Conservation (phyloP, 139 green algal genomes). For the Pleodorina starrii region DNA sequence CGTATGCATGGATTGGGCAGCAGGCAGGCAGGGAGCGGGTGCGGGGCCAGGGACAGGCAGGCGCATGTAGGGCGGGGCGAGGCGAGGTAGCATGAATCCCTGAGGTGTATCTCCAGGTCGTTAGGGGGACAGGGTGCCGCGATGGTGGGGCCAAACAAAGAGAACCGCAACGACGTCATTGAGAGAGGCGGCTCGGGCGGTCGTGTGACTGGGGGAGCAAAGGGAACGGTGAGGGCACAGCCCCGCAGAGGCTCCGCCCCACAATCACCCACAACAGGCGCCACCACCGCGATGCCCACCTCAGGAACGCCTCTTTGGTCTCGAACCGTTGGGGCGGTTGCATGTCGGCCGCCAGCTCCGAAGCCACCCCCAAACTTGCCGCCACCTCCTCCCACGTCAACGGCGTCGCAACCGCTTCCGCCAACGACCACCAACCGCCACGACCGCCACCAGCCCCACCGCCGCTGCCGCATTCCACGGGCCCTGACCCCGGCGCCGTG, state of each 20-base stretch:
- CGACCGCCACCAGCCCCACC: neutral
- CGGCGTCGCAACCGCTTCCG: neutral
- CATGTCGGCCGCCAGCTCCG: neutral
- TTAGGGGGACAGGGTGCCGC: too few relatives aligned
- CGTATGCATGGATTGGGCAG: too few relatives aligned
- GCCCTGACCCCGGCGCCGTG: too few relatives aligned
- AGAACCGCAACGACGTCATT: too few relatives aligned
- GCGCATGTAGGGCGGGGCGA: neutral
- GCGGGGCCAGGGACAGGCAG: neutral
- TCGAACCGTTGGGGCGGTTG: neutral
- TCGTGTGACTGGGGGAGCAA: too few relatives aligned
- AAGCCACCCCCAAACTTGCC: neutral
- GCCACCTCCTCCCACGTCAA: slow-evolving; percentile 10
- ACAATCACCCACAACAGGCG: too few relatives aligned
- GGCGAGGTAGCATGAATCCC: too few relatives aligned
- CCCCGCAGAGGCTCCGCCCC: too few relatives aligned
- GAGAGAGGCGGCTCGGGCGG: too few relatives aligned
- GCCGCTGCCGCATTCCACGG: neutral
- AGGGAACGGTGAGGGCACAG: too few relatives aligned
- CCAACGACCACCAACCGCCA: slow-evolving; percentile 2
- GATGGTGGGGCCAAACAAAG: too few relatives aligned
- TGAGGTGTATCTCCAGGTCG: too few relatives aligned
- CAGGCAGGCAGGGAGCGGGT: neutral
- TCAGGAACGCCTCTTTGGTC: neutral
- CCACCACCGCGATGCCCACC: neutral